Conservation (phyloP, 345 rosid species). For the Aquilaria malaccensis region DNA sequence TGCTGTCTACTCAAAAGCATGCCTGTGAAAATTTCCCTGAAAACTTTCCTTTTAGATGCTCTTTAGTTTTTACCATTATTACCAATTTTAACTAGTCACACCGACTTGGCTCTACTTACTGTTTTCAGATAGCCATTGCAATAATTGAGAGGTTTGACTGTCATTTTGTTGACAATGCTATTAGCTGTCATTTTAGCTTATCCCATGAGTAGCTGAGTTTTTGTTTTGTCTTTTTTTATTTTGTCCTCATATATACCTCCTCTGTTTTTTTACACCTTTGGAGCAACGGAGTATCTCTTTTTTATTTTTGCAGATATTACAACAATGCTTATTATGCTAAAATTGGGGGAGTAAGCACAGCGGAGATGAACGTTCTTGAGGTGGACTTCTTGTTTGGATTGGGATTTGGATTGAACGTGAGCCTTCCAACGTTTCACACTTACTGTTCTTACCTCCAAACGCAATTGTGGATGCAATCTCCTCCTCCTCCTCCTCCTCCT, state of each 20-base stretch:
- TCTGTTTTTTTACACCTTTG: neutral
- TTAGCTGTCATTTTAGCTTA: neutral
- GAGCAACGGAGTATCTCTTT: neutral
- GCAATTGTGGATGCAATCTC: slow-evolving; percentile 37
- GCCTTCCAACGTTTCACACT: slow-evolving; percentile 41
- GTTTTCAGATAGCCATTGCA: neutral
- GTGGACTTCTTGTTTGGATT: slow-evolving; percentile 64
- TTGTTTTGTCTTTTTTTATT: neutral
- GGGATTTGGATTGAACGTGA: slow-evolving; percentile 60
- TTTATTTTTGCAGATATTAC: slow-evolving; percentile 34
- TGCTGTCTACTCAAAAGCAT: slow-evolving; percentile 11
- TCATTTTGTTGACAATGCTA: neutral
- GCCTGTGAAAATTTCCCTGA: slow-evolving; percentile 15
- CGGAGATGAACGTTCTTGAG: slow-evolving; percentile 70
- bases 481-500: slow-evolving; percentile 14
- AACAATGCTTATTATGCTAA: slow-evolving; percentile 61
- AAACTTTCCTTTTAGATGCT: neutral
- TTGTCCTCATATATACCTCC: neutral
- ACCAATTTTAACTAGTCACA: slow-evolving; percentile 10
- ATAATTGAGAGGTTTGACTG: slow-evolving; percentile 21
- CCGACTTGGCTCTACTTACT: slow-evolving; percentile 12
- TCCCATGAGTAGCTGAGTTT: neutral
- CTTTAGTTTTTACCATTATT: slow-evolving; percentile 9
- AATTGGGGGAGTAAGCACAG: slow-evolving; percentile 65
- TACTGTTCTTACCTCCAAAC: slow-evolving; percentile 46